Conservation (phyloP, 805 yeast species). For the Ogataea haglerorum region DNA sequence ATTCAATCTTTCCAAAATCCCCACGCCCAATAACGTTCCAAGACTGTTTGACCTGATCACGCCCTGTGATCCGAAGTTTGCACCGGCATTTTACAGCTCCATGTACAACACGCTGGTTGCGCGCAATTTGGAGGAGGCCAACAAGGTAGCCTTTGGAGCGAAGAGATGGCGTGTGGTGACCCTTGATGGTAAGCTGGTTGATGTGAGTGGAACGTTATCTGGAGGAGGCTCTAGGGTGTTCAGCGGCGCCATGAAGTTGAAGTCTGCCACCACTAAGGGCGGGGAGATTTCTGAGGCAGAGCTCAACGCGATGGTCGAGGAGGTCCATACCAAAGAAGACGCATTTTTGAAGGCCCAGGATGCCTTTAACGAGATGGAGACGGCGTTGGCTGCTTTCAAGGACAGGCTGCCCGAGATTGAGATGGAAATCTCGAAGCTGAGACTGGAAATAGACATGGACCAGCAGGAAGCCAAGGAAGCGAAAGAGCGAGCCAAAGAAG, state of each 20-base stretch:
- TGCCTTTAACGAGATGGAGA: constrained; percentile 57
- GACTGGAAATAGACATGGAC: constrained; percentile 63
- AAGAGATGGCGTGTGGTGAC: constrained; percentile 88
- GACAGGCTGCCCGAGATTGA: constrained; percentile 72
- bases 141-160: constrained; percentile 79
- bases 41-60: constrained; percentile 80
- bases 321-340: constrained; percentile 50
- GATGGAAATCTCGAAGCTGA: constrained; percentile 51
- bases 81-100: constrained; percentile 87
- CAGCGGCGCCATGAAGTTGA: constrained; percentile 73
- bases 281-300: constrained; percentile 52
- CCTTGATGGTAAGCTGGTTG: constrained; percentile 86
- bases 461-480: constrained; percentile 50
- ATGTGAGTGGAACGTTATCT: constrained; percentile 90
- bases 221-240: constrained; percentile 84
- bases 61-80: constrained; percentile 63
- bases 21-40: constrained; percentile 73
- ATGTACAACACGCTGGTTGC: constrained; percentile 88
- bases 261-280: constrained; percentile 30
- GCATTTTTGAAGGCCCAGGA: constrained; percentile 47
- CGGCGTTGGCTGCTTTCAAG: constrained; percentile 52
- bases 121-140: constrained; percentile 71
- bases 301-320: constrained; percentile 49
- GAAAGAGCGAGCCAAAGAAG: constrained; percentile 39
- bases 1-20: constrained; percentile 53